A percentile compares a stretch with the other conserved stretches of the same genome.
phyloP scores from a whole-genome alignment of 164 flowering plant genomes.

The Stephania japonica region DNA sequence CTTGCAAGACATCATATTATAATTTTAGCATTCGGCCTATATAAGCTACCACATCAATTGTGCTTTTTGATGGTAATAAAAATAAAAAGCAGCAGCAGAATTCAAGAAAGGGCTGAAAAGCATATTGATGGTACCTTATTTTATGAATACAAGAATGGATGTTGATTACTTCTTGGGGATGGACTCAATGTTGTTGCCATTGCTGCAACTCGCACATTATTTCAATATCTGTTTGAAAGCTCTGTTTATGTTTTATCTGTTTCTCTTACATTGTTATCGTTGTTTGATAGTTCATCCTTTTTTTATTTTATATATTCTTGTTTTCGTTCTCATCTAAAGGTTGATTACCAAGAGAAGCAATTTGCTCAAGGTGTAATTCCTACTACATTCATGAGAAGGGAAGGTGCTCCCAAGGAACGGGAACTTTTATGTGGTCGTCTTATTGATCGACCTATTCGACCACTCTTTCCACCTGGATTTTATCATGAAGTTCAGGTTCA shows the following conservation, averaged over 20 bases:
- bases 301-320: background rate
- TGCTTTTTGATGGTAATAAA: too few species aligned
- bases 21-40: too few species aligned
- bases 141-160: background rate
- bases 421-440: conserved; percentile 90
- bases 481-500: conserved; percentile 91
- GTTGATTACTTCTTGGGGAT: background rate
- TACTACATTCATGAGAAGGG: conserved; percentile 79
- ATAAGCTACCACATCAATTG: too few species aligned
- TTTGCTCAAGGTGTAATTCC: conserved; percentile 96
- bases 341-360: conserved; percentile 97
- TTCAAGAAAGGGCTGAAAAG: background rate
- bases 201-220: background rate
- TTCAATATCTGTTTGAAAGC: too few species aligned
- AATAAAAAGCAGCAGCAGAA: too few species aligned
- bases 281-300: background rate
- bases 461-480: conserved; percentile 91
- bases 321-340: conserved; percentile 38
- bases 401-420: conserved; percentile 96
- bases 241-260: background rate
- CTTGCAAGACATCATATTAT: too few species aligned
- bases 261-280: background rate
- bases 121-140: background rate
- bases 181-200: background rate
- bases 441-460: conserved; percentile 89